Evolutionary conservation across 2,329 filamentous ascomycete species (phyloP).

Genomic region (Exophiala sideris): DNA sequence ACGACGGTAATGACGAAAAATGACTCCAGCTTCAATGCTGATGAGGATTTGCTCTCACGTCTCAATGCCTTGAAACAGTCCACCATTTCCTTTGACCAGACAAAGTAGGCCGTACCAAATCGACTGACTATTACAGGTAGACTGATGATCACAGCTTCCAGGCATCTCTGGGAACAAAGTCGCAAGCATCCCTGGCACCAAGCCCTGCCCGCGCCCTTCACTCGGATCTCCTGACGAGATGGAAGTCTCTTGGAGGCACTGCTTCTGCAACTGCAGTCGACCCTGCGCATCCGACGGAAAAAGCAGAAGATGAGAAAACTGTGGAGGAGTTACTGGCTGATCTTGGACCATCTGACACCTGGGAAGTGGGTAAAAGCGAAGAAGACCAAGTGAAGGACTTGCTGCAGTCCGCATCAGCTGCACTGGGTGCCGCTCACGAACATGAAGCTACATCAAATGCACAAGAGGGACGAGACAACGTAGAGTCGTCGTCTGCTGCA

Average conservation of each 20-base stretch:
- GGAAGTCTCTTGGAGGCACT: constrained; percentile 22
- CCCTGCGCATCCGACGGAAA: constrained; percentile 3
- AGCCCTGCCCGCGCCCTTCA: constrained; percentile 24
- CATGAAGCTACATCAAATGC: constrained; percentile 2
- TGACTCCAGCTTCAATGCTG: constrained; percentile 22
- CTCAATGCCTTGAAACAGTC: constrained; percentile 36
- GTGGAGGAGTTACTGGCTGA: constrained; percentile 34
- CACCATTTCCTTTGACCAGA: constrained; percentile 32
- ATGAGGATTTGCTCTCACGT: constrained; percentile 32
- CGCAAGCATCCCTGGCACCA: constrained; percentile 10
- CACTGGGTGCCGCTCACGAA: constrained; percentile 15
- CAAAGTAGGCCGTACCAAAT: constrained; percentile 24
- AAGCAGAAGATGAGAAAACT: constrained; percentile 28
- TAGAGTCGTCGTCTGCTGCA: background rate
- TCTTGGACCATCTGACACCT: constrained; percentile 31
- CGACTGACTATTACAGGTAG: background rate
- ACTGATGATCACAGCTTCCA: constrained; percentile 16
- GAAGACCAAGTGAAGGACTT: constrained; percentile 30
- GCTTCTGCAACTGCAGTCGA: background rate
- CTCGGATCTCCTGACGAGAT: constrained; percentile 25
- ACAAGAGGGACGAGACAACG: constrained; percentile 6
- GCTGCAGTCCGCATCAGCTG: constrained; percentile 26
- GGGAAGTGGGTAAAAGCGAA: constrained; percentile 25
- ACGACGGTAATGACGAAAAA: constrained; percentile 19
- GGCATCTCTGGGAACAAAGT: constrained; percentile 1